Evolutionary conservation across 2,329 filamentous ascomycete species (phyloP), one percentile per base, ranked within the genome.

Genomic region (Cordyceps cicadae): DNA sequence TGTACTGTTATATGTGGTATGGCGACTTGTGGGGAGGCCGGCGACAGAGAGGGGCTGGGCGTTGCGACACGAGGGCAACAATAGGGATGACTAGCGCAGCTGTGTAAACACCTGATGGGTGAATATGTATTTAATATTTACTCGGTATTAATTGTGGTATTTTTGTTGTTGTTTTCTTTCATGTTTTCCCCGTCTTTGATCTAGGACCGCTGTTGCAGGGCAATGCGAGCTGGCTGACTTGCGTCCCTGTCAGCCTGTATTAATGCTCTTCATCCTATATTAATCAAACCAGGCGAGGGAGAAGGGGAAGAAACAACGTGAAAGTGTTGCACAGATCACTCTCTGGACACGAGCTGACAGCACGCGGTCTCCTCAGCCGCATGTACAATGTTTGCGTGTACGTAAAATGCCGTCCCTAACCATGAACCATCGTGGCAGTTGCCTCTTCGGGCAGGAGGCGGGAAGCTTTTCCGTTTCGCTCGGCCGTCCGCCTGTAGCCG

Each of bases 1-100:
- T 46, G 53, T 55, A 55, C n/a, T 49, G 12, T 17, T 5, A 12
- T 49, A 11, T 26, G 34, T 37, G 34, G 34, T 11, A 37, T 37
- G 34, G 34, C 34, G 11, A 12, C 8, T 37, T 37, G 34, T 37
- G 34, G 34, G 12, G 34, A 37, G 6, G 7, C 29, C 29, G 7
- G 29, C 34, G 41, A 34, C 6, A 7, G 11, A 56, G 39, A 45
- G 54, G 29, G 54, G 54, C 19, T 56, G 54, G 54, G 19, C 11
- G 24, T 45, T 56, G 43, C 45, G 54, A 56, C 54, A 48, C 26
- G 43, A 56, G 54, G 54, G 54, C 54, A 56, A 56, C 54, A 48
- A 56, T 56, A 24, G 29, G 41, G 54, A 48, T 26, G 41, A 15
- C 24, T 56, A 55, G 53, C 24, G 53, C 12, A 12, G 34, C 48